Percentiles rank a stretch among this genome's conserved stretches.
phyloP scores from a whole-genome alignment of 225 moss, liverwort and hornwort species.

The Antitrichia curtipendula region DNA sequence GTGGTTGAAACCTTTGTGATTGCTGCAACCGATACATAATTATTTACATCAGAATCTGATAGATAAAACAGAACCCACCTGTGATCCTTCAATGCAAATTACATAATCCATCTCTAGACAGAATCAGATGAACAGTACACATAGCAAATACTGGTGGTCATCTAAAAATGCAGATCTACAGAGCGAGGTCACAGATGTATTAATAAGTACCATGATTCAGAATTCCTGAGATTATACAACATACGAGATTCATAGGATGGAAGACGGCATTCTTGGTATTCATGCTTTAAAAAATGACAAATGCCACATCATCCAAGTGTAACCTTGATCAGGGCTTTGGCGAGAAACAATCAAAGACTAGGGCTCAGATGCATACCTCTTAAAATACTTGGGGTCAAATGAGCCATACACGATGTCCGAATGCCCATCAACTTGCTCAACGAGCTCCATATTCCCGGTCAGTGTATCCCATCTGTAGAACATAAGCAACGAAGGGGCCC shows the following conservation, averaged over 20 bases:
- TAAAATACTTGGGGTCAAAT: slow-evolving; percentile 60
- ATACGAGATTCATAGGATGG: not conserved
- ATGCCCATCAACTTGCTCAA: slow-evolving; percentile 68
- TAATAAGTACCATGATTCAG: too few species aligned
- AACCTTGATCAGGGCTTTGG: not conserved
- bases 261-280: not conserved
- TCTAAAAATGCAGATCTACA: too few species aligned
- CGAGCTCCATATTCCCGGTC: slow-evolving; percentile 62
- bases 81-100: too few species aligned
- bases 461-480: slow-evolving; percentile 58
- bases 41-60: too few species aligned
- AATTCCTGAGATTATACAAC: too few species aligned
- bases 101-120: too few species aligned
- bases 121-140: too few species aligned
- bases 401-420: slow-evolving; percentile 72
- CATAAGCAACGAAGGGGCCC: not conserved
- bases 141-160: too few species aligned
- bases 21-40: too few species aligned
- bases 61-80: too few species aligned
- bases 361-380: slow-evolving; percentile 19
- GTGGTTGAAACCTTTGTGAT: too few species aligned
- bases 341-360: not conserved
- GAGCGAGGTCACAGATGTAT: too few species aligned
- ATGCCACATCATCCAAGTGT: not conserved
- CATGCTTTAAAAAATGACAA: not conserved